phyloP scores from a whole-genome alignment of 1,139 yeast species.

The Trichomonascaceae sp. region DNA sequence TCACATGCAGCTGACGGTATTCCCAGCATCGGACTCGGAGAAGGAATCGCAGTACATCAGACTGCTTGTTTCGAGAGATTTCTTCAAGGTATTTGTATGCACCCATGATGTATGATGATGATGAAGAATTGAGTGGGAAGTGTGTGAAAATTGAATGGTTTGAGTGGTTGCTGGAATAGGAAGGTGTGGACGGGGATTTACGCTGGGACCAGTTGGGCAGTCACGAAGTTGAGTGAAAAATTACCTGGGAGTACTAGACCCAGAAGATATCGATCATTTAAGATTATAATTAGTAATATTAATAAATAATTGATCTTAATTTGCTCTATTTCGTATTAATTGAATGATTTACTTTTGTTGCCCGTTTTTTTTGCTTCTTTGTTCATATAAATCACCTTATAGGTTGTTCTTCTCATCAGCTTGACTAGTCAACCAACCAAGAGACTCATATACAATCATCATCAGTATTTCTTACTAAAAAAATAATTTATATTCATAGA shows the following conservation, averaged over 20 bases:
- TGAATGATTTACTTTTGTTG: neutral
- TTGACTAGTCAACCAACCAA: too few relatives aligned
- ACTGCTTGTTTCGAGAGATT: slow-evolving; percentile 99
- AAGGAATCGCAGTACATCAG: slow-evolving; percentile 98
- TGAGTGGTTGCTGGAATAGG: neutral
- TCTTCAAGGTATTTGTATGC: slow-evolving; percentile 99
- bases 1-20: slow-evolving; percentile 98
- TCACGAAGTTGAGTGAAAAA: neutral
- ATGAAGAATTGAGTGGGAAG: neutral
- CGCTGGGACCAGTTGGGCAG: neutral
- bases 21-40: slow-evolving; percentile 99
- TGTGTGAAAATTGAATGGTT: slow-evolving; percentile 3
- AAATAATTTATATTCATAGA: too few relatives aligned
- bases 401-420: neutral
- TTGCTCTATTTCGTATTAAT: neutral
- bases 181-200: neutral
- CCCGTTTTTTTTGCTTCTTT: neutral
- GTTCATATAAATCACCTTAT: neutral
- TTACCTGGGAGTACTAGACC: neutral
- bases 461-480: too few relatives aligned
- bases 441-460: too few relatives aligned
- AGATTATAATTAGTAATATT: neutral
- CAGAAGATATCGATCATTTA: too few relatives aligned
- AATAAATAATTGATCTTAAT: neutral
- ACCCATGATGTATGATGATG: slow-evolving; percentile 57